Evolutionary conservation across 1,139 yeast species (phyloP).

Genomic region (Lodderomyces metapsilosis): DNA sequence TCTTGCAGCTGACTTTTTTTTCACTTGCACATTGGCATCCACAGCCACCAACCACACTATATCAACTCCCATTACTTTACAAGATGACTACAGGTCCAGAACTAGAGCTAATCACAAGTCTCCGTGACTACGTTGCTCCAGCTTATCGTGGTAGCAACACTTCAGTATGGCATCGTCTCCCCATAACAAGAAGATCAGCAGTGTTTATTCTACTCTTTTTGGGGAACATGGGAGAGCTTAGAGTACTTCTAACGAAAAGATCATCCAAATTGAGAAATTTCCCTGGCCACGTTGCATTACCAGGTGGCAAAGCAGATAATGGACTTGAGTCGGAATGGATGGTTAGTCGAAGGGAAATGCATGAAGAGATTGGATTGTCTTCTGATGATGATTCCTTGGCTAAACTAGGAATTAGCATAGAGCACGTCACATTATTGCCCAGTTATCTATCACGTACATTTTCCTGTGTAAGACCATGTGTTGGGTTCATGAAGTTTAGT

Average conservation of each 20-base stretch:
- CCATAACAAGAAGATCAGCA: slow-evolving; percentile 66
- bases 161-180: slow-evolving; percentile 60
- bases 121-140: slow-evolving; percentile 23
- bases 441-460: slow-evolving; percentile 77
- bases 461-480: slow-evolving; percentile 78
- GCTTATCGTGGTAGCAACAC: slow-evolving; percentile 27
- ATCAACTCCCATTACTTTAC: neutral
- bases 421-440: slow-evolving; percentile 62
- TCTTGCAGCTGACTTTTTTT: slow-evolving; percentile 1
- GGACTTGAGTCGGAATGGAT: slow-evolving; percentile 65
- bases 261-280: slow-evolving; percentile 67
- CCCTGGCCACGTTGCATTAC: slow-evolving; percentile 86
- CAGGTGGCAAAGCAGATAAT: slow-evolving; percentile 83
- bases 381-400: slow-evolving; percentile 40
- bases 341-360: slow-evolving; percentile 78
- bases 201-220: slow-evolving; percentile 71
- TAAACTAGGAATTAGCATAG: slow-evolving; percentile 54
- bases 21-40: neutral
- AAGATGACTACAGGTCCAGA: slow-evolving; percentile 19
- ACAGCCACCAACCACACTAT: neutral
- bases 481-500: slow-evolving; percentile 53
- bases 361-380: slow-evolving; percentile 81
- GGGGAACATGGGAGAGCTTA: slow-evolving; percentile 68
- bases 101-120: slow-evolving; percentile 19
- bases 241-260: slow-evolving; percentile 76